Evolutionary conservation across 176 grass and related monocot genomes (phyloP).

Genomic region (Raddia distichophylla): DNA sequence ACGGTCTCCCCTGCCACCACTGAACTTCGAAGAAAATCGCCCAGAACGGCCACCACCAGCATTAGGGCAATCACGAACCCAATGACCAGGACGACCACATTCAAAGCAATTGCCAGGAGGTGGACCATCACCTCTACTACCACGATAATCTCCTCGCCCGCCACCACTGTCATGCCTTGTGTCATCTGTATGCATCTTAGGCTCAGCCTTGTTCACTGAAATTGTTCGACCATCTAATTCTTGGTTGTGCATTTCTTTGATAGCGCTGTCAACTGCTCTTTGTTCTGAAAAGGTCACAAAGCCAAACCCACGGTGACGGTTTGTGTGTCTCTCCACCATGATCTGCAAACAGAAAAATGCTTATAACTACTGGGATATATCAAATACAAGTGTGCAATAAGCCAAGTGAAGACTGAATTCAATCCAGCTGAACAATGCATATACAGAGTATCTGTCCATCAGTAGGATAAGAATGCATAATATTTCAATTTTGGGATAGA

Average conservation of each 20-base stretch:
- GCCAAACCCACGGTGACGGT: slow-evolving; percentile 79
- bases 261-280: slow-evolving; percentile 59
- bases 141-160: slow-evolving; percentile 56
- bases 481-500: neutral
- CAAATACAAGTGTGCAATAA: slow-evolving; percentile 9
- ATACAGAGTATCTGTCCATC: neutral
- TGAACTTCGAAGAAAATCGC: slow-evolving; percentile 53
- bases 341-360: slow-evolving; percentile 53
- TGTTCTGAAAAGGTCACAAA: slow-evolving; percentile 80
- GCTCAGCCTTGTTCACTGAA: slow-evolving; percentile 78
- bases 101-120: slow-evolving; percentile 78
- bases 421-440: neutral
- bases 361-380: slow-evolving; percentile 19
- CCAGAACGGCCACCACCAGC: slow-evolving; percentile 54
- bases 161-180: slow-evolving; percentile 53
- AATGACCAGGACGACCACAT: slow-evolving; percentile 73
- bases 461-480: neutral
- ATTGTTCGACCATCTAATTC: slow-evolving; percentile 71
- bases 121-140: slow-evolving; percentile 56
- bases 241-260: slow-evolving; percentile 71
- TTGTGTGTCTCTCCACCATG: slow-evolving; percentile 76
- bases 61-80: slow-evolving; percentile 69
- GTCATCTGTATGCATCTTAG: slow-evolving; percentile 67
- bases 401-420: neutral
- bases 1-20: slow-evolving; percentile 55